Base-by-base conservation (phyloP, 202 grass and related monocot species). In the Saccharum hybrid region DNA sequence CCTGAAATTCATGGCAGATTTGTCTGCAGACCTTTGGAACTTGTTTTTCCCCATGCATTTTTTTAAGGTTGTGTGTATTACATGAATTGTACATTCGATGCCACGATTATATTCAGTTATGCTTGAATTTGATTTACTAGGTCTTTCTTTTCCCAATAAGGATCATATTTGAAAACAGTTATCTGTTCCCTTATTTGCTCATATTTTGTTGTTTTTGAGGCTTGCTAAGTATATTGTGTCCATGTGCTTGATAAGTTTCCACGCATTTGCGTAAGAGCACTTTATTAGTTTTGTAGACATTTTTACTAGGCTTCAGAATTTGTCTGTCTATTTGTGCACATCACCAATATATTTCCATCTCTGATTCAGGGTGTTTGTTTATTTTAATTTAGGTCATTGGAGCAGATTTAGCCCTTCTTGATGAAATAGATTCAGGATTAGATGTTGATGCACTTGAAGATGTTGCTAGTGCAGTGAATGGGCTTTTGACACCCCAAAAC, bases 361-460 rank as follows among this genome's bases (percentile, higher is more conserved):
- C 68, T 61, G 26, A 86, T 63, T 73, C 23, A 23, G 85, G 37
- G 37, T 65, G 0, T 82, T 70, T 89, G 36, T 91, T 63, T 89
- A 36, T 82, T 77, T 48, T 49, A 65, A 77, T 87, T 83, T 82
- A 99, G 96, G 91, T 96, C 11, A 79, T 96, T 75, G 89, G 92
- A 72, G 93, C 96, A 84, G 89, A 99, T 90, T 88, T 96, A 72
- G 93, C 93, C 65, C 91, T 99, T 92, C 84, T 99, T 66, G 96
- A 99, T 79, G 96, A 99, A 75, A 93, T 99, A 36, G 96, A 99
- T 87, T 96, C 93, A 22, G 96, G 96, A 31, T 89, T 96, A 82
- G 96, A 99, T 93, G 96, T 99, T 72, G 96, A 99, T 89, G 96
- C 91, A 67, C 88, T 99, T 66, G 91, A 90, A 90, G 93, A 96